Base-by-base conservation (phyloP, 129 eudicot genomes). In the Dittrichia graveolens region DNA sequence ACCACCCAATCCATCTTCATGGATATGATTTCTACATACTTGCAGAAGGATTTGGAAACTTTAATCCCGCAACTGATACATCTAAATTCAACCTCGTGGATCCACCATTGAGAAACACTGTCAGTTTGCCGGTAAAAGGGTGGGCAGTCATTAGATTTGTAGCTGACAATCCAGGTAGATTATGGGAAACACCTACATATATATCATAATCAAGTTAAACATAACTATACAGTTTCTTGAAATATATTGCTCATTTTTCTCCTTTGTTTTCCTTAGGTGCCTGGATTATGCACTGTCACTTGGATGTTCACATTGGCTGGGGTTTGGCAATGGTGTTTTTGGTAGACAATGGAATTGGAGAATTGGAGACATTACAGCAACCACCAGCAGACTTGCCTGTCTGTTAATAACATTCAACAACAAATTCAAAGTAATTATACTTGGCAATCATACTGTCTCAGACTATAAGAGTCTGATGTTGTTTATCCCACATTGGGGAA, bases 1-100 rank as follows among this genome's bases (percentile, higher is more conserved):
- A 95, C 74, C 99, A 95, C 65, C 99, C 99, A 0, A 95, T 95
- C 47, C 99, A 95, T 88, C 91, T 95, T 64, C 97, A 95, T 19
- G 99, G 99, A 24, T 95, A 95, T 50, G 97, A 95, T 69, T 95
- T 95, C 89, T 95, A 85, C 85, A 88, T 90, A 42, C 18, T 95
- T 57, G 99, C 97, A 14, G 89, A 82, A 61, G 98, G 98, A 7
- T 94, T 88, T 68, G 99, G 99, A 15, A 95, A 95, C 78, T 95
- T 88, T 46, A 83, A 95, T 47, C 95, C 96, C 0, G 79, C 82
- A 67, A 88, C 77, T 0, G 97, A 95, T 47, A 65, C 94, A 48
- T 69, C 91, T 5, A 95, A 95, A 54, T 91, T 95, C 71, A 95
- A 95, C 80, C 97, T 95, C 5, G 90, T 95, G 18, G 96, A 95